Conservation (phyloP, 148 eudicot genomes). For the Hydrangea macrophylla region DNA sequence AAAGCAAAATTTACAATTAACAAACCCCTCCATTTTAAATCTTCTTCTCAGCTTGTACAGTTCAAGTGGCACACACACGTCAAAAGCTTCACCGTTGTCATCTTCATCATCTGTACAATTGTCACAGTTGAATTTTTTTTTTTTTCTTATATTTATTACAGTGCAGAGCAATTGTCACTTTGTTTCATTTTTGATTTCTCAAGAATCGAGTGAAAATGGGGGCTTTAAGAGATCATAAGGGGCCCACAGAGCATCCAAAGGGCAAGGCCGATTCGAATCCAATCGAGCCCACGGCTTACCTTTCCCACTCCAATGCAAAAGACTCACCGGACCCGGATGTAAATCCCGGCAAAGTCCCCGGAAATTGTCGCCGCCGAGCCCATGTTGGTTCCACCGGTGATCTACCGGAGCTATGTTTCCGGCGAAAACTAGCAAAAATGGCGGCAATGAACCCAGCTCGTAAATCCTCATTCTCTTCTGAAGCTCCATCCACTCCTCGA, state of each 20-base stretch:
- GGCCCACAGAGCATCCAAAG: constrained; percentile 80
- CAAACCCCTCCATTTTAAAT: neutral
- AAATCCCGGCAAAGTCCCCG: constrained; percentile 72
- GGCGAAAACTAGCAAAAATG: constrained; percentile 66
- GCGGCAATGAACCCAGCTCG: constrained; percentile 70
- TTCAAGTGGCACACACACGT: neutral
- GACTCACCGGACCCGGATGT: constrained; percentile 82
- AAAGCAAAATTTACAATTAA: constrained; percentile 17
- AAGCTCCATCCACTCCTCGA: constrained; percentile 90
- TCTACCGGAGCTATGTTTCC: constrained; percentile 70
- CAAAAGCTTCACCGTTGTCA: neutral
- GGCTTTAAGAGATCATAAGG: constrained; percentile 72
- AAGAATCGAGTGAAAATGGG: constrained; percentile 60
- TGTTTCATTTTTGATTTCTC: neutral
- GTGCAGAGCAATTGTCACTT: too few relatives aligned
- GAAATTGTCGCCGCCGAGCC: constrained; percentile 73
- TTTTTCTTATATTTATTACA: too few relatives aligned
- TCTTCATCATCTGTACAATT: constrained; percentile 7
- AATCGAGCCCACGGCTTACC: constrained; percentile 87
- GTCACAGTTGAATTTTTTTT: too few relatives aligned
- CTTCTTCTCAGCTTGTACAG: neutral
- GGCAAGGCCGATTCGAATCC: constrained; percentile 70
- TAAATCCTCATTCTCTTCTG: constrained; percentile 75
- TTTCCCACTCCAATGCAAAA: constrained; percentile 89
- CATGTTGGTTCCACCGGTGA: constrained; percentile 85